Base-by-base conservation (phyloP, 495 filamentous ascomycete species). In the Xylaria intraflava region DNA sequence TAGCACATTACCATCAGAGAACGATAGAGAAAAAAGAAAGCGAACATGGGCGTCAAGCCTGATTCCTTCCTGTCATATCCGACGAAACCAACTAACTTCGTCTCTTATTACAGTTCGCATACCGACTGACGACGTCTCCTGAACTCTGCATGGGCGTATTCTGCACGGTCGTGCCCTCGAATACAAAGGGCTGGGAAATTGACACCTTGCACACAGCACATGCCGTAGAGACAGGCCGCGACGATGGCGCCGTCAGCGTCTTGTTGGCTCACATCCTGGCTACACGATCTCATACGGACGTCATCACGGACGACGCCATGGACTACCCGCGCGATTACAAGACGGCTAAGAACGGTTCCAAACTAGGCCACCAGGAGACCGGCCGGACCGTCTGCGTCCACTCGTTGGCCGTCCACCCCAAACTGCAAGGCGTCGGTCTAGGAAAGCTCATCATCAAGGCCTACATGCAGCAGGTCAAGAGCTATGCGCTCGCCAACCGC, bases 201-300 rank as follows among this genome's bases (percentile, higher is more conserved):
- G 76, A 62, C 60, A 87, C 75, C 53, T 70, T 77, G 14, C 57
- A 61, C 42, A 65, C 51, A 61, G 81, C 64, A 55, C 65, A 65
- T 20, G 62, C 65, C 6, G 76, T 80, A 4, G 76, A 78, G 59
- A 78, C 74, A 2, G 62, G 70, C 46, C 73, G 76, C 24, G 42
- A 59, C 26, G 58, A 78, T 46, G 71, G 72, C 19, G 75, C 76
- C 35, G 78, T 79, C 49, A 75, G 73, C 49, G 74, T 87, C 20
- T 76, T 97, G n/a, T 73, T 96, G 27, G 92, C 82, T 46, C 89
- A 95, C 69, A 76, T 92, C 59, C 76, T 96, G 50, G 80, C 87
- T 16, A 90, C 90, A 17, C 84, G 84, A 57, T 83, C 81, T 11
- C 69, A 72, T 41, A 72, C 75, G 47, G 64, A 68, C 1, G 60